Percentiles rank a stretch among this genome's conserved stretches.
Evolutionary conservation across 768 basidiomycete species (phyloP).

Genomic region (Leucosporidium yakuticum): DNA sequence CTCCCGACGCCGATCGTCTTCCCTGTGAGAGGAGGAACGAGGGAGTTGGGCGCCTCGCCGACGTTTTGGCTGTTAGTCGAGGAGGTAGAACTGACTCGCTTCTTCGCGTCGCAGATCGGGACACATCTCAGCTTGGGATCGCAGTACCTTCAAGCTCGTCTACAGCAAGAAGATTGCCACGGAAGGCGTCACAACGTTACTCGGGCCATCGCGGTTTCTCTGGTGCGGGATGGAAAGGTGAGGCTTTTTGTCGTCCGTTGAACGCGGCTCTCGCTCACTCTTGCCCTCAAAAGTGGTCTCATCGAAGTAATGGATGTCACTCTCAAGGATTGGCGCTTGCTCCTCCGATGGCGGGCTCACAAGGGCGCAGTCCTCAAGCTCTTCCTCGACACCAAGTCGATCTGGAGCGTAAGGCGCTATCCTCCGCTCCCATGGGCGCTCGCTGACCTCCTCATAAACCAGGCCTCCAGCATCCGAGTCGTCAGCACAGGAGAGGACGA

Average conservation of each 20-base stretch:
- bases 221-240: constrained; percentile 20
- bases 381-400: constrained; percentile 65
- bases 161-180: constrained; percentile 4
- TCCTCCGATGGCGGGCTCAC: constrained; percentile 83
- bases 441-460: not conserved
- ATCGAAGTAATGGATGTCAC: constrained; percentile 69
- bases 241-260: no score
- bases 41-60: no score
- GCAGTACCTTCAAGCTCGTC: not conserved
- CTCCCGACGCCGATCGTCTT: no score
- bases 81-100: not conserved
- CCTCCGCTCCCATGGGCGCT: not conserved
- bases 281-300: constrained; percentile 55
- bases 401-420: constrained; percentile 54
- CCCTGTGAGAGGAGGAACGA: no score
- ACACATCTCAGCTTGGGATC: constrained; percentile 10
- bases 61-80: no score
- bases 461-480: constrained; percentile 54
- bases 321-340: constrained; percentile 72
- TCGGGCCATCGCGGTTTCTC: constrained; percentile 19
- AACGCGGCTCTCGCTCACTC: not conserved
- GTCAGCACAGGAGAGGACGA: constrained; percentile 70
- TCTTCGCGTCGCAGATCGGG: constrained; percentile 12
- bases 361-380: constrained; percentile 55
- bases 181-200: not conserved